Evolutionary conservation across 768 basidiomycete genomes (phyloP), one percentile per base, ranked within the genome.

Genomic region (Kwoniella sp.): DNA sequence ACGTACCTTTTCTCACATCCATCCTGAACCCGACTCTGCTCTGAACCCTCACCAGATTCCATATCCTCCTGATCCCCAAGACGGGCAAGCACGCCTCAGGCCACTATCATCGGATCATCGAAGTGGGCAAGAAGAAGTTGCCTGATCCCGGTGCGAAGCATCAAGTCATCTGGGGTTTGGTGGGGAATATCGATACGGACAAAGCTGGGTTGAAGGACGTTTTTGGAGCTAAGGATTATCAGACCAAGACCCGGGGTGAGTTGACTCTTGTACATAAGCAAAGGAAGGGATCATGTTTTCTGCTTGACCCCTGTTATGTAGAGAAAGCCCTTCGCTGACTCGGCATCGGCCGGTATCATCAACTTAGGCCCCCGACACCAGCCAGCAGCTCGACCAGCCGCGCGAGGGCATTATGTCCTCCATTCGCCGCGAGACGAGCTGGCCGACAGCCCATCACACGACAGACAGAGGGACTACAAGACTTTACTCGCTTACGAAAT

Each of bases 101-200:
- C 4, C 74, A 78, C 54, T 75, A 66, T 47, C 74, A 78, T 58
- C 70, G 76, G 12, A 75, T 78, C 48, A 75, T 78, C 58, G 72
- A 73, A 59, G 66, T 78, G n/a, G 74, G 74, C 22, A 78, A 78
- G 73, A 78, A 78, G 68, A 75, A 74, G 60, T 15, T 78, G n/a
- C 76, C 76, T 29, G 76, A 78, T 59, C 76, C 76, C 9, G 69
- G 70, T 1, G 70, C 76, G 26, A 75, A 73, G 38, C 68, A 73
- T 56, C 72, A 75, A 53, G 74, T 75, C 30, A 74, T 78, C 47
- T 78, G 76, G 76, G 76, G 76, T 12, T 45, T 75, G 31, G 73
- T 78, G 2, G 63, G 68, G 8, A 53, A 41, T 25, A 66, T 69
- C 0, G 69, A 69, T 13, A 53, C 37, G 0, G 76, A 75, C 45